Evolutionary conservation across 2,329 filamentous ascomycete species (phyloP).

Genomic region (Fonsecaea monophora): DNA sequence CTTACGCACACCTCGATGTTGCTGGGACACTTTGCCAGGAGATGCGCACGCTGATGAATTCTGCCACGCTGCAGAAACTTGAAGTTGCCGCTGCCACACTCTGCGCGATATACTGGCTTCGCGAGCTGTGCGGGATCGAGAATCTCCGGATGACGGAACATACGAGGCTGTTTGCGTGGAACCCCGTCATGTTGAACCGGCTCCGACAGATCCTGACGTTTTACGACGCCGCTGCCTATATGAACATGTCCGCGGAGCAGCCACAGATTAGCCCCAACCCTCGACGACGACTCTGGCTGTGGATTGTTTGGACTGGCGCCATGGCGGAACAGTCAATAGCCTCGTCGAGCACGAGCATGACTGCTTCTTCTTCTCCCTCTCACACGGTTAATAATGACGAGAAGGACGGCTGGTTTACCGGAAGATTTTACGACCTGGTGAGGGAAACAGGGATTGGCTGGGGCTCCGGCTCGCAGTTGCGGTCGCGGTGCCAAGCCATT

Average conservation of each 20-base stretch:
- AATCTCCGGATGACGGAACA: constrained; percentile 1
- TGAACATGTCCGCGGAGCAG: background rate
- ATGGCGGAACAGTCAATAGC: background rate
- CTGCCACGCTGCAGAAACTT: background rate
- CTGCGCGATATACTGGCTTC: constrained; percentile 19
- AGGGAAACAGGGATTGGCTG: background rate
- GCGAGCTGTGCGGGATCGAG: constrained; percentile 15
- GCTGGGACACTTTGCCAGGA: background rate
- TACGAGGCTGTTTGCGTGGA: constrained; percentile 11
- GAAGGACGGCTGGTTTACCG: constrained; percentile 2
- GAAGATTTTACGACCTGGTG: background rate
- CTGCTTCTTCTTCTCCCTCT: too few species aligned
- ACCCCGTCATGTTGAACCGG: constrained; percentile 4
- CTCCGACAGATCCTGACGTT: background rate
- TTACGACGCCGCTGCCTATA: background rate
- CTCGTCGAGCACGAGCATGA: too few species aligned
- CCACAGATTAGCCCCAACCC: background rate
- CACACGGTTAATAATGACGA: background rate
- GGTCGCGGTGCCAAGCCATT: constrained; percentile 2
- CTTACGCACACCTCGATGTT: constrained; percentile 7
- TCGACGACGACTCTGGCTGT: background rate
- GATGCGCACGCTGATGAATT: too few species aligned
- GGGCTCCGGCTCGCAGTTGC: background rate
- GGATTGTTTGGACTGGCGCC: constrained; percentile 10
- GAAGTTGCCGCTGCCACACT: constrained; percentile 8